Percentiles rank a stretch among this genome's conserved stretches.
These are phyloP conservation scores for Blastobotrys apis DNA, from an alignment of 1,139 yeast species.

Conservation along the genomic window DNA sequence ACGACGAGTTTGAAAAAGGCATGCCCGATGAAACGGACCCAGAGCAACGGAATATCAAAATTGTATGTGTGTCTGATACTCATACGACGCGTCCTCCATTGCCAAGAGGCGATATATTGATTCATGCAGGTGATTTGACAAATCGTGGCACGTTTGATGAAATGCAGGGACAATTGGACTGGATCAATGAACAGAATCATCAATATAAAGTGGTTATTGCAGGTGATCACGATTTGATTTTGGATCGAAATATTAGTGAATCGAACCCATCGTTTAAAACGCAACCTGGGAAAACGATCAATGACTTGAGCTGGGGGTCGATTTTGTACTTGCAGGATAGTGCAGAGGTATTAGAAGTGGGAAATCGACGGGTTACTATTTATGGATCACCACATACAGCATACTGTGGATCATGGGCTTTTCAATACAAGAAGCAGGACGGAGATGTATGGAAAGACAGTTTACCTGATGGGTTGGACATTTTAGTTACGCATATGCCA, in stretches of 20 bases:
- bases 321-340: conserved; percentile 6
- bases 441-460: not conserved
- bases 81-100: conserved; percentile 7
- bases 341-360: not conserved
- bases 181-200: conserved; percentile 9
- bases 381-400: conserved; percentile 5
- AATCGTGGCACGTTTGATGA: conserved; percentile 10
- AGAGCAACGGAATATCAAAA: conserved; percentile 6
- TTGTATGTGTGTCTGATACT: conserved; percentile 7
- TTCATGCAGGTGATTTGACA: conserved; percentile 11
- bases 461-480: conserved; percentile 4
- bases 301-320: conserved; percentile 11
- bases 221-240: conserved; percentile 8
- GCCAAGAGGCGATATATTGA: conserved; percentile 8
- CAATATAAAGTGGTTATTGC: conserved; percentile 9
- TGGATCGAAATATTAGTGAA: not conserved
- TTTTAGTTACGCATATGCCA: conserved; percentile 5
- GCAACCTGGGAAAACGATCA: not conserved
- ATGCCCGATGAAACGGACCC: not conserved
- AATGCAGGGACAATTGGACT: conserved; percentile 8
- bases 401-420: conserved; percentile 6
- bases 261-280: not conserved
- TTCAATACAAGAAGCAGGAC: not conserved
- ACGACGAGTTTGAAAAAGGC: conserved; percentile 9
- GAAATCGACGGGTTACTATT: not conserved